Conservation (phyloP, 768 basidiomycete genomes). For the Tylopilus sp. region DNA sequence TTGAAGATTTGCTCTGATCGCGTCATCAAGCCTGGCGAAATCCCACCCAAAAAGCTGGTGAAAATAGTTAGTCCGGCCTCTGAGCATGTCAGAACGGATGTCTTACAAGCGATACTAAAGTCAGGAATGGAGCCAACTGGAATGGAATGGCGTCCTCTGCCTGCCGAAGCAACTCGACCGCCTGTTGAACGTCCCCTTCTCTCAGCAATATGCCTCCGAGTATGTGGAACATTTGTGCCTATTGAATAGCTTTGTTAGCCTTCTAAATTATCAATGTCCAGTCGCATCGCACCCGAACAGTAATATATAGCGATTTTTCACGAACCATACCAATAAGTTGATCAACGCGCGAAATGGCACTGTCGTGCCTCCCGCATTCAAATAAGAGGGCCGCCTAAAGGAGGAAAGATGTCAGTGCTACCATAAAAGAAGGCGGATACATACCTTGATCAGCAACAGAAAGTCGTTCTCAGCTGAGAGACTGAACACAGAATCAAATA, state of each 20-base stretch:
- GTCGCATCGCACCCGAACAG: neutral
- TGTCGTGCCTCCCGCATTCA: neutral
- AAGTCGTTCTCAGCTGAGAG: no score
- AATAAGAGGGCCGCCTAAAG: neutral
- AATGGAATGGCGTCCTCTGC: neutral
- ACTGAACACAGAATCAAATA: no score
- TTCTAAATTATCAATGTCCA: neutral
- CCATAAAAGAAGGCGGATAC: no score
- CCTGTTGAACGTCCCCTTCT: neutral
- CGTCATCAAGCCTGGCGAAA: neutral
- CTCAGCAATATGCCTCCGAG: neutral
- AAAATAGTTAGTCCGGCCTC: neutral
- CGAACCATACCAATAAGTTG: neutral
- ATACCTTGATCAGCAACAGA: no score
- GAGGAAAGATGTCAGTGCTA: neutral
- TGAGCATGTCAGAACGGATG: no score
- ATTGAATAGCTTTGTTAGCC: neutral
- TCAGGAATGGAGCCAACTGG: neutral
- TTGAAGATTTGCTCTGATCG: neutral
- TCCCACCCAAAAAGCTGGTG: neutral
- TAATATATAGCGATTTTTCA: neutral
- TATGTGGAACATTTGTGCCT: constrained; percentile 5
- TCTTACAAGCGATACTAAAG: constrained; percentile 4
- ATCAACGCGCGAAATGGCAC: neutral
- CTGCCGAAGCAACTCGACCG: neutral